These are phyloP conservation scores for Aspergillus steynii DNA, from an alignment of 495 filamentous ascomycete genomes.

Conservation along the genomic window DNA sequence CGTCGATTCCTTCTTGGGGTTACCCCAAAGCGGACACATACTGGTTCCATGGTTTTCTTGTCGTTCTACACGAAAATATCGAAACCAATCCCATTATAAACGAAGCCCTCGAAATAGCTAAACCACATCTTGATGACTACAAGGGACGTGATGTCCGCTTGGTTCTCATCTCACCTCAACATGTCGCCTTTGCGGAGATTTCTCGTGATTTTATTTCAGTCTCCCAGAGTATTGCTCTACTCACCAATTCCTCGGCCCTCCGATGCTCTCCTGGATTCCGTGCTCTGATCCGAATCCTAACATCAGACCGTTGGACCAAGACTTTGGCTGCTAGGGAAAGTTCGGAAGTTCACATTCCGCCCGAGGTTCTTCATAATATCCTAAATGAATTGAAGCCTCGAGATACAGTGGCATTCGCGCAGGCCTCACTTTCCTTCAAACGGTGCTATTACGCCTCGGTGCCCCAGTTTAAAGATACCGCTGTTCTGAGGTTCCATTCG, in stretches of 20 bases:
- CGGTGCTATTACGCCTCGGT: conserved; percentile 17
- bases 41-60: conserved; percentile 18
- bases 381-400: conserved; percentile 11
- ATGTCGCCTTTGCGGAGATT: conserved; percentile 14
- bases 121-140: conserved; percentile 10
- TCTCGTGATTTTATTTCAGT: background rate
- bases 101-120: conserved; percentile 14
- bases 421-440: conserved; percentile 12
- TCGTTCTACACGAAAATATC: conserved; percentile 15
- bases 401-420: conserved; percentile 19
- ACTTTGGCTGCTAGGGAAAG: conserved; percentile 7
- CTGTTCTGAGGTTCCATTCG: conserved; percentile 7
- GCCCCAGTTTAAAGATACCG: conserved; percentile 12
- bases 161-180: conserved; percentile 14
- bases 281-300: conserved; percentile 15
- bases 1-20: conserved; percentile 12
- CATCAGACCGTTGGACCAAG: conserved; percentile 18
- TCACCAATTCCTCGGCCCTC: conserved; percentile 12
- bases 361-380: conserved; percentile 15
- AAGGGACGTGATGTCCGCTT: conserved; percentile 1
- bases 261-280: conserved; percentile 17
- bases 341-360: conserved; percentile 10
- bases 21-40: conserved; percentile 12
- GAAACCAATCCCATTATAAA: conserved; percentile 15
- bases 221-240: conserved; percentile 10